Percentiles rank a stretch among this genome's conserved stretches.
Evolutionary conservation across 495 filamentous ascomycete species (phyloP).

Genomic region (Cercophora scortea): DNA sequence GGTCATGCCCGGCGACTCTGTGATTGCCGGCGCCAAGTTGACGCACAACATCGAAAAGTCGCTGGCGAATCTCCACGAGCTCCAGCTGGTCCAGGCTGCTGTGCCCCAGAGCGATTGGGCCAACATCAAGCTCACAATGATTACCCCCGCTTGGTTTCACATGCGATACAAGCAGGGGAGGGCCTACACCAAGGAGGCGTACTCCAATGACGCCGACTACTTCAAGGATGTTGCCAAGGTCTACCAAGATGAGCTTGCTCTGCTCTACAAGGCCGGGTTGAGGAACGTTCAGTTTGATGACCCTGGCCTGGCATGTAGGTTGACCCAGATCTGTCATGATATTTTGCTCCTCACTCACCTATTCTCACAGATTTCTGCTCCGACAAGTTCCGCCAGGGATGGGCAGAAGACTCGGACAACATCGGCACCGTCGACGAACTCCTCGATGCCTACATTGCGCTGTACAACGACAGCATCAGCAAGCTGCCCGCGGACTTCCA

Average conservation of each 20-base stretch:
- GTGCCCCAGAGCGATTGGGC: conserved; percentile 51
- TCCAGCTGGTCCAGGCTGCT: conserved; percentile 55
- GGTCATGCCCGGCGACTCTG: conserved; percentile 65
- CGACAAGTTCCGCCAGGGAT: conserved; percentile 63
- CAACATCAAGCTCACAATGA: conserved; percentile 65
- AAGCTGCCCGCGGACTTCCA: conserved; percentile 60
- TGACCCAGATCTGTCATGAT: background rate
- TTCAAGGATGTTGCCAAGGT: conserved; percentile 68
- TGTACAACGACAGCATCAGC: conserved; percentile 68
- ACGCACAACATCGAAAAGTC: conserved; percentile 56
- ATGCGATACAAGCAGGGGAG: conserved; percentile 62
- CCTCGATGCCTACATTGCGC: conserved; percentile 64
- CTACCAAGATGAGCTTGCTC: conserved; percentile 55
- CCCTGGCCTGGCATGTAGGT: conserved; percentile 66
- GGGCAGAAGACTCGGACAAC: conserved; percentile 54
- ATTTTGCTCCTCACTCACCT: background rate
- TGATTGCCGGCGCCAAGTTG: conserved; percentile 67
- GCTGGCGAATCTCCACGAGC: conserved; percentile 59
- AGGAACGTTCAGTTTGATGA: conserved; percentile 72
- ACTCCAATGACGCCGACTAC: conserved; percentile 59
- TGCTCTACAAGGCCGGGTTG: conserved; percentile 60
- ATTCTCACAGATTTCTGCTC: conserved; percentile 60
- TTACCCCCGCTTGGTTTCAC: conserved; percentile 61
- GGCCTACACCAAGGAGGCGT: conserved; percentile 59
- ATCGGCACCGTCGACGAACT: conserved; percentile 47